Conservation (phyloP, 2,329 filamentous ascomycete species). For the Phyllosticta capitalensis region DNA sequence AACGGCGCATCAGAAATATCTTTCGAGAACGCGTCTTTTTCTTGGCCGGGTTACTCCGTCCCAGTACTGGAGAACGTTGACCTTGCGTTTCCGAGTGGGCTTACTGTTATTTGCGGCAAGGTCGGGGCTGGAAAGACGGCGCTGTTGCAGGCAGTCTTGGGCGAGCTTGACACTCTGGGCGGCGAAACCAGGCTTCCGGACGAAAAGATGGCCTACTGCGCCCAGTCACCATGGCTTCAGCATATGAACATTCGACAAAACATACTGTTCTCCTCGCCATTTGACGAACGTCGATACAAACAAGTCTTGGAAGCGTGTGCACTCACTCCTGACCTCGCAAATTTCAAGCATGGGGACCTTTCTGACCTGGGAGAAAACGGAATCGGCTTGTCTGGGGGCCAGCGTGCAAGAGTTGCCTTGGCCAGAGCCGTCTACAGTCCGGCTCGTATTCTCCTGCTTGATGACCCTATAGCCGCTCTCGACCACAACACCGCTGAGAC, state of each 20-base stretch:
- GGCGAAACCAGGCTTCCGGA: conserved; percentile 45
- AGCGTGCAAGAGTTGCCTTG: conserved; percentile 52
- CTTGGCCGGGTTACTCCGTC: conserved; percentile 62
- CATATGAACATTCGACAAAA: conserved; percentile 63
- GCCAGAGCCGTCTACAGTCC: conserved; percentile 51
- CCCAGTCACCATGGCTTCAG: conserved; percentile 58
- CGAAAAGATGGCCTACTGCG: conserved; percentile 53
- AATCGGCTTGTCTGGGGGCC: conserved; percentile 51
- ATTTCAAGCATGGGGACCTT: conserved; percentile 55
- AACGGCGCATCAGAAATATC: conserved; percentile 34
- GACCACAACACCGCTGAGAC: conserved; percentile 56
- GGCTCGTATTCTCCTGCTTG: conserved; percentile 45
- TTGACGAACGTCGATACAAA: conserved; percentile 60
- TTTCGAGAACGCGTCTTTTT: conserved; percentile 59
- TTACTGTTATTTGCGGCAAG: conserved; percentile 54
- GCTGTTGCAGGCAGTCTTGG: conserved; percentile 48
- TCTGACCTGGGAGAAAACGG: conserved; percentile 54
- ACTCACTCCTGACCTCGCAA: conserved; percentile 50
- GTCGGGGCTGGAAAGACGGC: conserved; percentile 57
- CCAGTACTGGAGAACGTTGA: conserved; percentile 47
- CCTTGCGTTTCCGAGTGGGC: conserved; percentile 44
- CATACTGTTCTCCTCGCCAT: conserved; percentile 54
- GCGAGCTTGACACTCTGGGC: conserved; percentile 45
- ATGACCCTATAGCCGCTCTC: conserved; percentile 51
- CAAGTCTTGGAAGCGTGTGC: conserved; percentile 59